Evolutionary conservation across 495 filamentous ascomycete species (phyloP), one percentile per base, ranked within the genome.

Genomic region (Neurospora terricola): DNA sequence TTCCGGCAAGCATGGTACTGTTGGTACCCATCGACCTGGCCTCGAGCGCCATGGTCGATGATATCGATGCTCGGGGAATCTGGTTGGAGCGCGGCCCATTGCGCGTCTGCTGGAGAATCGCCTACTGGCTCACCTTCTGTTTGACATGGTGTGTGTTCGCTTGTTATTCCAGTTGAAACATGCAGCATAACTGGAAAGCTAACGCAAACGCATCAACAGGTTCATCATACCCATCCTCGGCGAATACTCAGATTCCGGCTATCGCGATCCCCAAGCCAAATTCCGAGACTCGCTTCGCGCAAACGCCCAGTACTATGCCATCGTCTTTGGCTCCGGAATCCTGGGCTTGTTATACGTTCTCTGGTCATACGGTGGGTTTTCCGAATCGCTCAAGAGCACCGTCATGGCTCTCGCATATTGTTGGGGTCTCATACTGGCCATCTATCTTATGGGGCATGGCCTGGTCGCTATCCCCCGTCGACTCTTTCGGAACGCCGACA

Each of bases 391-490:
- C 70, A 96, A 97, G 83, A 91, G 89, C 59, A 83, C 97, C 37
- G 86, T 96, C 74, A 96, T 99, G 90, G 96, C 96, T 30, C 84
- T 98, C 71, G 94, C 94, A 39, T 98, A 99, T 81, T 91, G 93
- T 75, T 98, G 94, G 91, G 93, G 94, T 74, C 85, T 99, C 76
- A 83, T 93, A 4, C 84, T 98, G 72, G 96, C 94, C 18, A 97
- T 98, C 72, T 97, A 95, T 78, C 86, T 99, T 27, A 98, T 99
- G 96, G 96, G 96, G 8, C 94, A 99, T 76, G 96, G 96, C 11
- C 84, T 98, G 43, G 96, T 99, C 54, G 91, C 96, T 14, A 91
- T 98, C 68, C 96, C 96, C 7, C 87, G 95, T 76, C 87, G 87
- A 21, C 81, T 99, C 1, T 90, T 94, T 78, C 88, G 90, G 66